Evolutionary conservation across 177 flowering plant genomes (phyloP).

Genomic region (Telopea speciosissima): DNA sequence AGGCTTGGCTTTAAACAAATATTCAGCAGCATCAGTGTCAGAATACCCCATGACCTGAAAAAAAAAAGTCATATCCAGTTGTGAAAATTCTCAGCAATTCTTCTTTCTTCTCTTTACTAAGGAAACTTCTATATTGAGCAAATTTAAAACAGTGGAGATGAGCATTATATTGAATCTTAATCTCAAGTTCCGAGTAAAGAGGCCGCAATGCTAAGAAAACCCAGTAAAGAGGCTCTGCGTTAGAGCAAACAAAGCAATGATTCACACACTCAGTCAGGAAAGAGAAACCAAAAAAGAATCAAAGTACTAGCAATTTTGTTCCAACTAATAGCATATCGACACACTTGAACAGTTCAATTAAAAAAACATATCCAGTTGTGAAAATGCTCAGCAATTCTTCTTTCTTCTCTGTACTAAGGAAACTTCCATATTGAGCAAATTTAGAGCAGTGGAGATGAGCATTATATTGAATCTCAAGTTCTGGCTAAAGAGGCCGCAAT

Average conservation of each 20-base stretch:
- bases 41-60: conserved; percentile 85
- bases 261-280: no score
- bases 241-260: background rate
- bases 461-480: background rate
- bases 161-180: background rate
- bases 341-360: no score
- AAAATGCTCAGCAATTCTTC: background rate
- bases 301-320: no score
- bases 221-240: background rate
- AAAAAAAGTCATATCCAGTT: background rate
- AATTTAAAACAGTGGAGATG: background rate
- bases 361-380: background rate
- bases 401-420: no score
- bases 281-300: no score
- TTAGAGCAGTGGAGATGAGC: background rate
- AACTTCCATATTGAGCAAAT: no score
- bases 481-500: no score
- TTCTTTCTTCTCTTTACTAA: no score
- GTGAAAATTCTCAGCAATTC: background rate
- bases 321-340: no score
- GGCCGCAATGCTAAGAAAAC: no score
- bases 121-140: no score
- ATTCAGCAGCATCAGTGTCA: conserved; percentile 95
- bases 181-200: background rate
- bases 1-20: conserved; percentile 58